Evolutionary conservation across 257 asterid genomes (phyloP).

Genomic region (Solanum medicagineum): DNA sequence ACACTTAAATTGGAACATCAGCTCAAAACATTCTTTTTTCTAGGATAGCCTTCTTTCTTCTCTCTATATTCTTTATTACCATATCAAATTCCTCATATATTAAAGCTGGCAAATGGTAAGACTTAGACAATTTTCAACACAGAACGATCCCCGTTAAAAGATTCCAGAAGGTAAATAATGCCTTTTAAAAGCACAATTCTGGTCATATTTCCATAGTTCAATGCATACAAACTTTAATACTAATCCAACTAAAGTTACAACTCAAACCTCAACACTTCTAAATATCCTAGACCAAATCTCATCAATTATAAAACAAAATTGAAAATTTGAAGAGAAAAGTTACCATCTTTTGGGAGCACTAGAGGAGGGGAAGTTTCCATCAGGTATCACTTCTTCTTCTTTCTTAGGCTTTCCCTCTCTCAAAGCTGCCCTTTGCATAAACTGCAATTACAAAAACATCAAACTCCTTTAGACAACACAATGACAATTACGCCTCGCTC

Average conservation of each 20-base stretch:
- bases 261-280: not conserved
- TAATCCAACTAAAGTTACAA: not conserved
- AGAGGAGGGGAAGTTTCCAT: slow-evolving; percentile 42
- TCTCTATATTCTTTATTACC: not conserved
- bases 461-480: not conserved
- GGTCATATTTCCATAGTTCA: not conserved
- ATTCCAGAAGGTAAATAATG: not conserved
- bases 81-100: not conserved
- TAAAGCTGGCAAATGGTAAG: not conserved
- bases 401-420: slow-evolving; percentile 47
- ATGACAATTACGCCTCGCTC: not conserved
- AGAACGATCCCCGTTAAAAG: not conserved
- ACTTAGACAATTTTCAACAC: not conserved
- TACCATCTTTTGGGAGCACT: slow-evolving; percentile 58
- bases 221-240: not conserved
- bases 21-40: not conserved
- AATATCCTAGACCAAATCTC: not conserved
- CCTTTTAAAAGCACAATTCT: not conserved
- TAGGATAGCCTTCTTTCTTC: not conserved
- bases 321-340: not conserved
- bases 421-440: slow-evolving; percentile 82
- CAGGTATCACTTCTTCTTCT: slow-evolving; percentile 25
- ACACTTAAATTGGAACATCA: not conserved
- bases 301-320: not conserved
- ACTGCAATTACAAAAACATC: slow-evolving; percentile 24